phyloP scores from a whole-genome alignment of 257 asterid species.

The Cinchona pubescens region DNA sequence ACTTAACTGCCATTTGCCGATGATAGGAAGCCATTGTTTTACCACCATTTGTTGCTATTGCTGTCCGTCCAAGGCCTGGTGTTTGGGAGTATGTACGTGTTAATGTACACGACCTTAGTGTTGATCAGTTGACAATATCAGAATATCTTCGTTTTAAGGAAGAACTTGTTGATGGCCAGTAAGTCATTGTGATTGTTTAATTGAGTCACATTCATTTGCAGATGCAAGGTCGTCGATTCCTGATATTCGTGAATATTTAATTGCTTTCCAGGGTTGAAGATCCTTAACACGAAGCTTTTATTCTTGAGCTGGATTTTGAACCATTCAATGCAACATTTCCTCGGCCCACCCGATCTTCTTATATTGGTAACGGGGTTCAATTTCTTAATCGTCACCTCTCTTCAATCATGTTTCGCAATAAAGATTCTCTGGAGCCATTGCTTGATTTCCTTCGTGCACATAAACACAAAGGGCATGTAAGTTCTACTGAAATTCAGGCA shows the following conservation, averaged over 20 bases:
- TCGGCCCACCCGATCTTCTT: constrained; percentile 83
- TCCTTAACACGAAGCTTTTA: too few relatives aligned
- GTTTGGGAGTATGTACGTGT: constrained; percentile 98
- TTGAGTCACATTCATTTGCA: not conserved
- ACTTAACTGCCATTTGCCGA: constrained; percentile 9
- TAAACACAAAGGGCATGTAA: constrained; percentile 80
- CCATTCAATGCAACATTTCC: constrained; percentile 92
- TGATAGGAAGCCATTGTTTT: constrained; percentile 88
- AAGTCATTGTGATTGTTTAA: constrained; percentile 28
- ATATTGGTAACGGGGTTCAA: constrained; percentile 95
- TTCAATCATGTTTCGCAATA: constrained; percentile 84
- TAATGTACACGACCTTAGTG: constrained; percentile 75
- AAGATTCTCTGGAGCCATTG: constrained; percentile 82
- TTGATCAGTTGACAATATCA: constrained; percentile 78
- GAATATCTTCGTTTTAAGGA: constrained; percentile 87
- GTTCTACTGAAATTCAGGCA: constrained; percentile 19
- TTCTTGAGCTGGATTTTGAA: constrained; percentile 95
- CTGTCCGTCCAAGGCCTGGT: constrained; percentile 97
- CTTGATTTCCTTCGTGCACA: constrained; percentile 89
- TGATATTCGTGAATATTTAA: constrained; percentile 3
- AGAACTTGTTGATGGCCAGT: constrained; percentile 87
- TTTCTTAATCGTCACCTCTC: constrained; percentile 97
- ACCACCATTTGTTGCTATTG: constrained; percentile 95
- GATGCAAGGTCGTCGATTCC: constrained; percentile 1
- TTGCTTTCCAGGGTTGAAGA: constrained; percentile 40